Conservation (phyloP, 805 yeast species). For the Naumovozyma baii region DNA sequence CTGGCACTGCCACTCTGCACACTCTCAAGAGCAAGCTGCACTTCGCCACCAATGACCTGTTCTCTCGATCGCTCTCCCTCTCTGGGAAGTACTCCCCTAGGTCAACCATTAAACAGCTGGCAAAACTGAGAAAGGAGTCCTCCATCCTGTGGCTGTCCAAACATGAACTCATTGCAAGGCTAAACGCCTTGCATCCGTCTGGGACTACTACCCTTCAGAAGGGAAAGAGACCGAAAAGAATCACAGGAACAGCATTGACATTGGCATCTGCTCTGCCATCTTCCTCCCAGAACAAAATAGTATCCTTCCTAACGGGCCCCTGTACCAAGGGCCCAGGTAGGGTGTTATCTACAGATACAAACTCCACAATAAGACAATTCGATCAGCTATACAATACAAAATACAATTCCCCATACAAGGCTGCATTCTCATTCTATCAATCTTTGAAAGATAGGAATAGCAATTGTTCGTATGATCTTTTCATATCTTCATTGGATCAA, state of each 20-base stretch:
- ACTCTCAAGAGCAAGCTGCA: background rate
- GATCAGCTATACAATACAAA: background rate
- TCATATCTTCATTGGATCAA: slow-evolving; percentile 15
- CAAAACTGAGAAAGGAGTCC: no score
- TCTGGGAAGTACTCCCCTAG: no score
- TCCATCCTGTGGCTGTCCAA: background rate
- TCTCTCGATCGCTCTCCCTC: no score
- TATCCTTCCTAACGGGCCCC: slow-evolving; percentile 15
- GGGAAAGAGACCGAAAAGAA: slow-evolving; percentile 11
- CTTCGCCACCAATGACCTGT: background rate
- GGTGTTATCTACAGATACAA: slow-evolving; percentile 10
- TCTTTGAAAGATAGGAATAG: slow-evolving; percentile 1
- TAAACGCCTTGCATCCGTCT: no score
- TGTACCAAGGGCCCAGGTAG: slow-evolving; percentile 21
- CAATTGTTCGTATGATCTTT: slow-evolving; percentile 4
- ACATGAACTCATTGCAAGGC: background rate
- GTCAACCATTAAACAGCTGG: no score
- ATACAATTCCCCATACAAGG: slow-evolving; percentile 1
- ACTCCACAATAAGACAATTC: slow-evolving; percentile 13
- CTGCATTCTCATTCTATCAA: slow-evolving; percentile 8
- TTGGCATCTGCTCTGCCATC: slow-evolving; percentile 7
- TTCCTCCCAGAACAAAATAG: slow-evolving; percentile 1
- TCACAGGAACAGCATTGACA: slow-evolving; percentile 14
- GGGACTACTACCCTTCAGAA: no score
- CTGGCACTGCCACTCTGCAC: background rate